These are phyloP conservation scores for Echinochloa phyllopogon DNA, from an alignment of 176 grass and related monocot species.

Conservation along the genomic window DNA sequence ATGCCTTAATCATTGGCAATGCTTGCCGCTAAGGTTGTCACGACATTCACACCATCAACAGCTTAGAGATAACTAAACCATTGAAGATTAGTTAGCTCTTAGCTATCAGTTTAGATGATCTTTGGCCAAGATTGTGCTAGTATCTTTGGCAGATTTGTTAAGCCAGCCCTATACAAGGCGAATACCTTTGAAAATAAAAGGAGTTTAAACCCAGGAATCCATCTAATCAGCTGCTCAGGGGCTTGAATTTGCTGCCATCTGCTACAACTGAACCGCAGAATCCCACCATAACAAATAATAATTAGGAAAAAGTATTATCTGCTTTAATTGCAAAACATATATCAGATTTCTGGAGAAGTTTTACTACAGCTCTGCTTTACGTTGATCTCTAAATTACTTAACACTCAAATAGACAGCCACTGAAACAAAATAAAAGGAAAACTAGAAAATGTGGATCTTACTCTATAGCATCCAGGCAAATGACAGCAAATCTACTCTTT, in stretches of 20 bases:
- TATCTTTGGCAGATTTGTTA: background rate
- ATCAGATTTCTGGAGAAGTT: background rate
- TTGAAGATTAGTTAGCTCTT: background rate
- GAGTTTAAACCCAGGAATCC: background rate
- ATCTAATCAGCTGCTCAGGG: background rate
- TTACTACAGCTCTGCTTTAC: background rate
- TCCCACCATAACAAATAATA: background rate
- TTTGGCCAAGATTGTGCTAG: background rate
- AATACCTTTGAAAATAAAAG: background rate
- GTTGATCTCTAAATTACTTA: background rate
- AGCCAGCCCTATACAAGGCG: background rate
- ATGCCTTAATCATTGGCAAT: background rate
- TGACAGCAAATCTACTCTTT: conserved; percentile 29
- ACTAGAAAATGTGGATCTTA: conserved; percentile 22
- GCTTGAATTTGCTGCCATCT: background rate
- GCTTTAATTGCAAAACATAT: background rate
- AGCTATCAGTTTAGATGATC: background rate
- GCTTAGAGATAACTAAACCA: background rate
- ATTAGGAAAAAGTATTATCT: background rate
- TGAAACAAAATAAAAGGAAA: background rate
- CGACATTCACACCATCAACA: background rate
- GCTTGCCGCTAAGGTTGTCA: background rate
- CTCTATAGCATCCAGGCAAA: conserved; percentile 38
- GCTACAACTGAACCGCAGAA: background rate
- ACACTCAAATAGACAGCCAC: background rate